Conservation (phyloP, 768 basidiomycete species). For the Suillus plorans region DNA sequence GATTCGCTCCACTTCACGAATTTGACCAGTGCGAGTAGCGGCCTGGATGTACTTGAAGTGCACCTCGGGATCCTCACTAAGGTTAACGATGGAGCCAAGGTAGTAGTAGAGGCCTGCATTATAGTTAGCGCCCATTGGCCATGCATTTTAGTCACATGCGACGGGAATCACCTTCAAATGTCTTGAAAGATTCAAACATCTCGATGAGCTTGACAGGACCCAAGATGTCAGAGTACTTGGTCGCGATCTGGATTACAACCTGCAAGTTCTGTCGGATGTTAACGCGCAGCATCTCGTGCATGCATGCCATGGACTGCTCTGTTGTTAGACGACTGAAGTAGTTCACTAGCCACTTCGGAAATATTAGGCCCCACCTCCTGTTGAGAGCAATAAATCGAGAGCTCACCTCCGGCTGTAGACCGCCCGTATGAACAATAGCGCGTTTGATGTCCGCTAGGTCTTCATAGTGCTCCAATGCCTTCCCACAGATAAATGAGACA, state of each 20-base stretch:
- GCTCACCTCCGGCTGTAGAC: slow-evolving; percentile 79
- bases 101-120: slow-evolving; percentile 90
- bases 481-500: slow-evolving; percentile 15
- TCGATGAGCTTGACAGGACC: slow-evolving; percentile 97
- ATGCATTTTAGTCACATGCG: neutral
- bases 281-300: slow-evolving; percentile 95
- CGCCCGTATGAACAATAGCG: slow-evolving; percentile 88
- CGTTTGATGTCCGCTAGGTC: slow-evolving; percentile 99
- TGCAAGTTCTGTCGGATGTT: slow-evolving; percentile 98
- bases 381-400: slow-evolving; percentile 4
- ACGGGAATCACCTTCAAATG: slow-evolving; percentile 71
- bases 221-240: slow-evolving; percentile 97
- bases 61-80: slow-evolving; percentile 94
- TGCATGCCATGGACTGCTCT: slow-evolving; percentile 93
- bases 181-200: slow-evolving; percentile 98
- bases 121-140: neutral
- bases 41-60: slow-evolving; percentile 99
- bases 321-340: slow-evolving; percentile 97
- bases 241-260: slow-evolving; percentile 94
- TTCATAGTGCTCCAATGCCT: slow-evolving; percentile 98
- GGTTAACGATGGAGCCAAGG: slow-evolving; percentile 95
- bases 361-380: neutral
- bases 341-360: slow-evolving; percentile 83
- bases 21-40: slow-evolving; percentile 95
- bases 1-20: slow-evolving; percentile 98